Conservation (phyloP, 2,329 filamentous ascomycete genomes). For the Myotisia sp. region DNA sequence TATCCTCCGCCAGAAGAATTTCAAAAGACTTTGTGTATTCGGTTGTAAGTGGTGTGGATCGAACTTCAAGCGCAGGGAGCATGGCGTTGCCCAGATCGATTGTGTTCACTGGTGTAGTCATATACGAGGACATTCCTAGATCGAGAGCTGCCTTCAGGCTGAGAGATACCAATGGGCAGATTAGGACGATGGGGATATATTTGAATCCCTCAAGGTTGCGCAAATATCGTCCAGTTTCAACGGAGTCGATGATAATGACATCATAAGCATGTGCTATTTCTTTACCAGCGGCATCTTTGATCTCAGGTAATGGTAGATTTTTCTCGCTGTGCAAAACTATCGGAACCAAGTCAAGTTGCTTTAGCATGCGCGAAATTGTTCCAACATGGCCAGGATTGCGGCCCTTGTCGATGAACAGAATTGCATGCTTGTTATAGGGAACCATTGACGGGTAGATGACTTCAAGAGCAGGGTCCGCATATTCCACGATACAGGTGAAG, state of each 20-base stretch:
- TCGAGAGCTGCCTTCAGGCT: constrained; percentile 88
- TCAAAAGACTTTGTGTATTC: constrained; percentile 94
- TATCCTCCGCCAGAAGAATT: constrained; percentile 90
- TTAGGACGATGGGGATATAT: constrained; percentile 86
- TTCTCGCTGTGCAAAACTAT: constrained; percentile 67
- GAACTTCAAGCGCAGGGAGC: constrained; percentile 85
- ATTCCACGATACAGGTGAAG: constrained; percentile 84
- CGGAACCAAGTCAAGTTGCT: constrained; percentile 63
- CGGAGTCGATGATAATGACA: constrained; percentile 89
- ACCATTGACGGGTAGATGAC: constrained; percentile 62
- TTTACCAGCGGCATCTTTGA: constrained; percentile 36
- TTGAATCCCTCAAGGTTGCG: constrained; percentile 89
- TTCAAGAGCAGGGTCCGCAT: constrained; percentile 63
- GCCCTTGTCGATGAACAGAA: constrained; percentile 88
- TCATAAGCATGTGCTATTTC: constrained; percentile 56
- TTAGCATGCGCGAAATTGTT: constrained; percentile 66
- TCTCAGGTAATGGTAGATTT: constrained; percentile 46
- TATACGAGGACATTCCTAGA: constrained; percentile 94
- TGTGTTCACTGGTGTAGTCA: constrained; percentile 89
- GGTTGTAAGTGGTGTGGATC: constrained; percentile 76
- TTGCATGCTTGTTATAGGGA: constrained; percentile 83
- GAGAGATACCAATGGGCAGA: constrained; percentile 79
- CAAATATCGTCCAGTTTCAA: constrained; percentile 73
- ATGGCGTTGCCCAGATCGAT: constrained; percentile 94
- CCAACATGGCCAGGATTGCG: constrained; percentile 51